Percentiles rank a stretch among this genome's conserved stretches.
Evolutionary conservation across 169 alveolate genomes (phyloP).

Genomic region (Plasmodium coatneyi): DNA sequence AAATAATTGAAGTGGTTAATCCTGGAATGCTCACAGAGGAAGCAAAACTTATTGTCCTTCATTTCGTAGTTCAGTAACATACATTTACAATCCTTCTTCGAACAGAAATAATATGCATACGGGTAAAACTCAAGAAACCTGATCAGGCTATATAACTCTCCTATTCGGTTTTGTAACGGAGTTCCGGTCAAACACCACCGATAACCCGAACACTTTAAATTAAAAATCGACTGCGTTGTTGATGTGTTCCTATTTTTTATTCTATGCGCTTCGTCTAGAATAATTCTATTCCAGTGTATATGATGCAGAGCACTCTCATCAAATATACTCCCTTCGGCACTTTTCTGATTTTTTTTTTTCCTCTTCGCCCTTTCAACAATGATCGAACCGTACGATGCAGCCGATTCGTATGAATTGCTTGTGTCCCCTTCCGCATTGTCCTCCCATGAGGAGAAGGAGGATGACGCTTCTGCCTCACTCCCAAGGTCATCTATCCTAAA

Average conservation of each 20-base stretch:
- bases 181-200: conserved; percentile 98
- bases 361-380: conserved; percentile 15
- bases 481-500: conserved; percentile 7
- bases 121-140: conserved; percentile 93
- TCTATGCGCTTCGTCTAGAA: conserved; percentile 97
- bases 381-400: conserved; percentile 41
- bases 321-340: conserved; percentile 64
- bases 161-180: conserved; percentile 96
- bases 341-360: neutral
- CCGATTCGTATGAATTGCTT: neutral
- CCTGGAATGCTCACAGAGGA: conserved; percentile 87
- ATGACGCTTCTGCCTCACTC: neutral
- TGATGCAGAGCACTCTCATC: conserved; percentile 79
- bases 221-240: conserved; percentile 86
- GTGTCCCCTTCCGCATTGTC: neutral
- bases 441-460: neutral
- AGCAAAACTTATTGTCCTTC: conserved; percentile 85
- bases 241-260: conserved; percentile 94
- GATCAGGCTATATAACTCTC: conserved; percentile 95
- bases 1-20: conserved; percentile 89
- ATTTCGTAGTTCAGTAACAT: conserved; percentile 81
- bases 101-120: conserved; percentile 93
- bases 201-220: conserved; percentile 83
- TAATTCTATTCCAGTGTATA: conserved; percentile 89
- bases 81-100: conserved; percentile 89